These are phyloP conservation scores for Pontederia paniculata DNA, from an alignment of 176 grass and related monocot genomes.

Conservation along the genomic window DNA sequence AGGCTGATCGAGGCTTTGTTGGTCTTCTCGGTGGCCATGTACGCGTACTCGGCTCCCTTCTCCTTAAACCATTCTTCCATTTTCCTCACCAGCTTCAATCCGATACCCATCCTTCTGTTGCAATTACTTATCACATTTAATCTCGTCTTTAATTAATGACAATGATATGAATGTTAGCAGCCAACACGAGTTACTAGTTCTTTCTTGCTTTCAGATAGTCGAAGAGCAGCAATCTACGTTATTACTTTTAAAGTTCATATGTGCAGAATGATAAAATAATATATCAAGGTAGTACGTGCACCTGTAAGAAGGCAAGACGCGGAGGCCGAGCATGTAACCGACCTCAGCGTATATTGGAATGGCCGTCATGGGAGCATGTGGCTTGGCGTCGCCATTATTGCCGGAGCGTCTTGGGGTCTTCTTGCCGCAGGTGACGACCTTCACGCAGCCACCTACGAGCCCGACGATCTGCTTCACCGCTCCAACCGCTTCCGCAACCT, in stretches of 20 bases:
- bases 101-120: conserved; percentile 4
- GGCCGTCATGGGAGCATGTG: too few relatives aligned
- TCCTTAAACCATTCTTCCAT: conserved; percentile 10
- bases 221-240: background rate
- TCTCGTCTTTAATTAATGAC: background rate
- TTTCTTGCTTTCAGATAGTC: background rate
- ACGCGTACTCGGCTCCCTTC: conserved; percentile 12
- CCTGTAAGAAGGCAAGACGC: conserved; percentile 4
- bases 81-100: background rate
- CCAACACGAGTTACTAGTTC: too few relatives aligned
- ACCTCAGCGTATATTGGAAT: background rate
- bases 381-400: background rate
- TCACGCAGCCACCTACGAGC: conserved; percentile 4
- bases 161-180: too few relatives aligned
- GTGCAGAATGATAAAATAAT: background rate
- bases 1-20: conserved; percentile 4
- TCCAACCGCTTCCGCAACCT: conserved; percentile 1
- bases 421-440: conserved; percentile 5
- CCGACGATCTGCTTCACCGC: conserved; percentile 5
- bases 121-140: background rate
- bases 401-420: background rate
- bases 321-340: conserved; percentile 11
- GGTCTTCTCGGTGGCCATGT: conserved; percentile 16
- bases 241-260: background rate
- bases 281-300: background rate